phyloP scores from a whole-genome alignment of 169 alveolate species.

The Plasmodium malariae region DNA sequence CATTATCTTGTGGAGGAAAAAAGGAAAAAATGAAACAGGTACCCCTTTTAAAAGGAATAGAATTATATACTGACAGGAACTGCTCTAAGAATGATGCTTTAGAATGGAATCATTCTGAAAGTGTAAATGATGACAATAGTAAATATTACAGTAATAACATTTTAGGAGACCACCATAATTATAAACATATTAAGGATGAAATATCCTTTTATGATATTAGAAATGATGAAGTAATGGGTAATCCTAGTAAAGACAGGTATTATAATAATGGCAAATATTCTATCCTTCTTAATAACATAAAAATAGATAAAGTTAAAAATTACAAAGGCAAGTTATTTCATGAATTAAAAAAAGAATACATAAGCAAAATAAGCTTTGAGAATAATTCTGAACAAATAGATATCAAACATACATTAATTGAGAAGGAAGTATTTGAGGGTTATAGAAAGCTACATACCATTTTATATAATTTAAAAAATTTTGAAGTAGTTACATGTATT shows the following conservation, averaged over 20 bases:
- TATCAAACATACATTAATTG: conserved; percentile 50
- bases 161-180: background rate
- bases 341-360: conserved; percentile 39
- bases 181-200: background rate
- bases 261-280: background rate
- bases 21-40: background rate
- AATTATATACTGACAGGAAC: background rate
- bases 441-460: conserved; percentile 39
- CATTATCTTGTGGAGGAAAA: background rate
- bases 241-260: background rate
- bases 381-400: conserved; percentile 21
- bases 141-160: background rate
- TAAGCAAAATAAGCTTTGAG: conserved; percentile 40
- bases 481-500: conserved; percentile 45
- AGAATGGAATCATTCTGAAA: too few species aligned
- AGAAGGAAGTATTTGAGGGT: conserved; percentile 59
- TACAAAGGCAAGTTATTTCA: conserved; percentile 8
- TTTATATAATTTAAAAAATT: conserved; percentile 46
- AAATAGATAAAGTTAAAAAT: background rate
- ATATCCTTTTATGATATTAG: background rate
- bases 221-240: background rate
- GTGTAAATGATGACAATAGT: background rate
- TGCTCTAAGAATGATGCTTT: too few species aligned
- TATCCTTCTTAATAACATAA: conserved; percentile 48
- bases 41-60: background rate